Evolutionary conservation across 2,329 filamentous ascomycete genomes (phyloP).

Genomic region (Orbilia brochopaga): DNA sequence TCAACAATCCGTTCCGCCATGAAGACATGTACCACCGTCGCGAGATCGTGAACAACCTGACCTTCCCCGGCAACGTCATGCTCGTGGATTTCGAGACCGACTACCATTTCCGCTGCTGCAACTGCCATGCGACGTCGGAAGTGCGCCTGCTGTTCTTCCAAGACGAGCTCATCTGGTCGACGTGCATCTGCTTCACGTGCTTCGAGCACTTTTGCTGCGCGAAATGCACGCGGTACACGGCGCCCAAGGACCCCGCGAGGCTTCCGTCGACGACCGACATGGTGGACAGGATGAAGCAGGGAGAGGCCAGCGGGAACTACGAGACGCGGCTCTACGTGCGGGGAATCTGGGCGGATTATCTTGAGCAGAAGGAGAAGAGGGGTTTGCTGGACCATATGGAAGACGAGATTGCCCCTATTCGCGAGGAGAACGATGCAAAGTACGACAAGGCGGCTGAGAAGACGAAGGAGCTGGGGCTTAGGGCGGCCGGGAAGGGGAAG

Average conservation of each 20-base stretch:
- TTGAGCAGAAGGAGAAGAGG: slow-evolving; percentile 7
- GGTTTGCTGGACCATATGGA: neutral
- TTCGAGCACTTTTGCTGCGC: slow-evolving; percentile 24
- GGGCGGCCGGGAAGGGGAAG: slow-evolving; percentile 9
- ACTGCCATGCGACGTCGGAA: slow-evolving; percentile 1
- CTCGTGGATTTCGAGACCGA: slow-evolving; percentile 14
- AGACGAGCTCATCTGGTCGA: slow-evolving; percentile 38
- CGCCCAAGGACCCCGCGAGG: neutral
- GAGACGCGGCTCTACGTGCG: slow-evolving; percentile 31
- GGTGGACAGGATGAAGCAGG: slow-evolving; percentile 4
- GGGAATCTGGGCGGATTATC: slow-evolving; percentile 32
- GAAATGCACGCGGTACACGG: slow-evolving; percentile 18
- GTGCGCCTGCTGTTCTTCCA: slow-evolving; percentile 23
- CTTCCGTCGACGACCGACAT: neutral
- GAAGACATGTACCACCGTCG: slow-evolving; percentile 37
- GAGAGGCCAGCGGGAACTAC: slow-evolving; percentile 17
- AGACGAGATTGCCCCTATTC: neutral
- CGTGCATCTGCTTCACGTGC: slow-evolving; percentile 15
- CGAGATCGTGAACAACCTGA: slow-evolving; percentile 32
- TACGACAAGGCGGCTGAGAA: neutral
- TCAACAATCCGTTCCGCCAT: slow-evolving; percentile 26
- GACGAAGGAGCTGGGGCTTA: slow-evolving; percentile 4
- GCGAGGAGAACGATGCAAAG: neutral
- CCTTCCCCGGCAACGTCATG: slow-evolving; percentile 39
- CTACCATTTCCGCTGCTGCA: slow-evolving; percentile 36